Base-by-base conservation (phyloP, 2,329 filamentous ascomycete species). In the Whalleya microplaca region DNA sequence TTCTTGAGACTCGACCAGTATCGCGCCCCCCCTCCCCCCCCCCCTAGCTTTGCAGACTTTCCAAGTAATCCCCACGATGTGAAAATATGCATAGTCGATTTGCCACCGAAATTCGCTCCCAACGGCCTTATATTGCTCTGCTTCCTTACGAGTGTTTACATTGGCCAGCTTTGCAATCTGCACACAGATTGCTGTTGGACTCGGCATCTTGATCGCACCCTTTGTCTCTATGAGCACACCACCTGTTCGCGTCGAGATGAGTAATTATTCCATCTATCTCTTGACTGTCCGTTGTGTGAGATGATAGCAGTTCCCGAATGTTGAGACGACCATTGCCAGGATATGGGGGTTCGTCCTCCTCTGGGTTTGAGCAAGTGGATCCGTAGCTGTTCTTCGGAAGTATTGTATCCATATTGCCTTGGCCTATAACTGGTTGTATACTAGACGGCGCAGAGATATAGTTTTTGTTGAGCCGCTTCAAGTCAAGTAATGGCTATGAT, bases 211-310 rank as follows among this genome's bases (percentile, higher is more conserved):
- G 4, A 2, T 19, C 12, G 43, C 57, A 62, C 1, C 60, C 57
- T 42, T 42, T 41, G 9, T 41, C 32, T 14, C 41, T 12, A 45
- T 63, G 60, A 20, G 41, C 52, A 29, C 60, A 63, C 10, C 4
- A 27, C 16, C 53, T 52, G 5, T 32, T 27, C 3, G 60, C 9
- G 3, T 37, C 32, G 32, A 23, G 10, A n/a, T 10, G n/a, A 4
- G 45, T 29, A 5, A 37, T 19, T 41, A 23, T 16, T 16, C 10
- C 21, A 12, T 48, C 37, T 18, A 27, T 16, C 12, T 44, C 48
- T 37, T 20, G 37, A 37, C 37, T 21, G 42, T 21, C 46, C 48
- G 21, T 21, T 37, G 12, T 27, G n/a, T n/a, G 23, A 5, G 27
- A 44, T 16, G 14, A 37, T 19, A 23, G 23, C 16, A 40, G 41